Base-by-base conservation (phyloP, 208 protist species). In the Trypanosomatidae sp. region DNA sequence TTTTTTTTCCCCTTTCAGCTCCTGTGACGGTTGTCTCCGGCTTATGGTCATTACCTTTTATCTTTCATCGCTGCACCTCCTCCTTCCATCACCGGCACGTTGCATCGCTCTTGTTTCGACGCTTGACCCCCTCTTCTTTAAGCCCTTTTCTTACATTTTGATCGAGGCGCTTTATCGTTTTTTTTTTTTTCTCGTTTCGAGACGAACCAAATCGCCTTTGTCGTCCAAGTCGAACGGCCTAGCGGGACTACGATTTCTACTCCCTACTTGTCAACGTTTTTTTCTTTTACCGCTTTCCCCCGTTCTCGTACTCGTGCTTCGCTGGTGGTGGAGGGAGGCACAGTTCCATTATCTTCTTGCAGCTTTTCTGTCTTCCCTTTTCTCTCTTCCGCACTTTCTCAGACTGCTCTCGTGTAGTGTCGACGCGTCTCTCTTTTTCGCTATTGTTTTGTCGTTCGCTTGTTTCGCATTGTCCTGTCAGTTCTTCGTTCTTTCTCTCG, bases 141-240 rank as follows among this genome's bases (percentile, higher is more conserved):
- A 39, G 36, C 36, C 36, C 3, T 39, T 36, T 39, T 39, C 36
- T 39, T 39, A 8, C 0, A 39, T 39, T 39, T 36, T 39, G 36
- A 39, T 39, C 36, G 36, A 39, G 36, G 0, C 3, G 36, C 36
- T 39, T 39, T 39, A 39, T 39, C 3, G 36, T 39, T 69, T 75
- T 65, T 75, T 53, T 53, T 73, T 76, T 55, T 68, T 68, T 43
- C 25, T 76, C 25, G 44, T 3, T 72, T 56, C 74, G 67, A 41
- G 49, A 53, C 41, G 36, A 33, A 55, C 43, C n/a, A 39, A n/a
- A 44, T 19, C 50, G 9, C 30, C 44, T 70, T 72, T 71, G 36
- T 39, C 36, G 36, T 39, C 0, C 36, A 39, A 36, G 36, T 39
- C 36, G 36, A 39, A 39, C 36, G 0, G 36, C 36, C 36, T 39